Conservation (phyloP, 768 basidiomycete species). For the Tricholoma flavovirens region DNA sequence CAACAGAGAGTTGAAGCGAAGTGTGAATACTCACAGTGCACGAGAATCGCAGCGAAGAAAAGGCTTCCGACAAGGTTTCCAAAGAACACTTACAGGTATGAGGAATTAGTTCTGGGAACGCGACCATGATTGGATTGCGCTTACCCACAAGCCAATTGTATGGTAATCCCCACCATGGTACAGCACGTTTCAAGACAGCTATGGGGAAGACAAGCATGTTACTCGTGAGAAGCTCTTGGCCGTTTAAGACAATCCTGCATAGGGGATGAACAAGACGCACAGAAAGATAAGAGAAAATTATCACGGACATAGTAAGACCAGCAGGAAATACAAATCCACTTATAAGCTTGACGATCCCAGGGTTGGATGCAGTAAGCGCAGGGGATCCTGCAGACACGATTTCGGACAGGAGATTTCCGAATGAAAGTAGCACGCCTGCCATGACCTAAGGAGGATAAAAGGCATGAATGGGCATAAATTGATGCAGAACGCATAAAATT, state of each 20-base stretch:
- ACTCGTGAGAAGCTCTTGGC: constrained; percentile 66
- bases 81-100: constrained; percentile 47
- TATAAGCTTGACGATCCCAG: constrained; percentile 62
- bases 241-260: constrained; percentile 65
- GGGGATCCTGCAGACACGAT: constrained; percentile 56
- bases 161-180: constrained; percentile 67
- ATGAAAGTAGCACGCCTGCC: constrained; percentile 70
- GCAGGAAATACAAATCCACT: constrained; percentile 70
- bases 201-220: constrained; percentile 79
- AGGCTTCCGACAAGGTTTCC: constrained; percentile 67
- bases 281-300: background rate
- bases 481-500: background rate
- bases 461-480: background rate
- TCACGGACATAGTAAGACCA: constrained; percentile 64
- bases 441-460: constrained; percentile 38
- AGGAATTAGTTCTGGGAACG: background rate
- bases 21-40: constrained; percentile 45
- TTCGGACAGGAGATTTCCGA: constrained; percentile 61
- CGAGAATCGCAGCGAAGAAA: constrained; percentile 63
- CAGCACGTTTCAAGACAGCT: constrained; percentile 51
- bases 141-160: constrained; percentile 66
- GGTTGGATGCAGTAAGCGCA: constrained; percentile 45
- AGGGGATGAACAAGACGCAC: background rate
- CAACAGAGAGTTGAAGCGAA: background rate
- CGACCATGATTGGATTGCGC: constrained; percentile 5